phyloP scores from a whole-genome alignment of 2,329 filamentous ascomycete species.

The Aspergillus pseudoviridinutans region DNA sequence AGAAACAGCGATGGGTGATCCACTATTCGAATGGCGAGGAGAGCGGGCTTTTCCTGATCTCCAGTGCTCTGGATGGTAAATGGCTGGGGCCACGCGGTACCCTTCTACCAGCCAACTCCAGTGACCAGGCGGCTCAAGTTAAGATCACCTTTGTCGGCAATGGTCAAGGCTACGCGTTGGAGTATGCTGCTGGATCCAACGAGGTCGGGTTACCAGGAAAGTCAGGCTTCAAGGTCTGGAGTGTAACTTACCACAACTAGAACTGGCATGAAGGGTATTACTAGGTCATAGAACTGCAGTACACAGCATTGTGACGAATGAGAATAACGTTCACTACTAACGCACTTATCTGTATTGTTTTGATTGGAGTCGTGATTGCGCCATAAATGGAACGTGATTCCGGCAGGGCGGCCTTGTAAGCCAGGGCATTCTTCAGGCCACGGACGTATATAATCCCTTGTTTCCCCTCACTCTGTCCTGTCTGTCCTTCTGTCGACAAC shows the following conservation, averaged over 20 bases:
- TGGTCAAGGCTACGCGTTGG: constrained; percentile 32
- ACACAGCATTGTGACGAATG: too few species aligned
- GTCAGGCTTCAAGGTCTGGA: constrained; percentile 27
- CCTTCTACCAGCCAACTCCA: constrained; percentile 16
- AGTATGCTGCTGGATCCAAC: constrained; percentile 20
- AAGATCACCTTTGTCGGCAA: constrained; percentile 33
- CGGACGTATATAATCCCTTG: background rate
- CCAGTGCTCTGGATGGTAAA: constrained; percentile 39
- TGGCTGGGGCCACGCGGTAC: constrained; percentile 29
- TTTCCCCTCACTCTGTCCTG: background rate
- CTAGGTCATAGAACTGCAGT: background rate
- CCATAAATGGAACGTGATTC: background rate
- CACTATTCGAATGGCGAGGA: constrained; percentile 37
- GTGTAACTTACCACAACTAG: constrained; percentile 30
- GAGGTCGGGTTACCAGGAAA: constrained; percentile 1
- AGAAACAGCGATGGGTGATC: constrained; percentile 49
- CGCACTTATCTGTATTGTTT: background rate
- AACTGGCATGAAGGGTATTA: background rate
- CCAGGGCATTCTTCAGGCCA: background rate
- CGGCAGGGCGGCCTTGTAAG: background rate
- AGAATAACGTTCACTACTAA: too few species aligned
- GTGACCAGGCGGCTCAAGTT: constrained; percentile 23
- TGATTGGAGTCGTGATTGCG: background rate
- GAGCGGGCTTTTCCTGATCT: constrained; percentile 37
- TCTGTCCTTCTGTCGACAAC: background rate